A percentile compares a stretch with the other conserved stretches of the same genome.
phyloP scores from a whole-genome alignment of 148 eudicot genomes.

The Fagopyrum tataricum region DNA sequence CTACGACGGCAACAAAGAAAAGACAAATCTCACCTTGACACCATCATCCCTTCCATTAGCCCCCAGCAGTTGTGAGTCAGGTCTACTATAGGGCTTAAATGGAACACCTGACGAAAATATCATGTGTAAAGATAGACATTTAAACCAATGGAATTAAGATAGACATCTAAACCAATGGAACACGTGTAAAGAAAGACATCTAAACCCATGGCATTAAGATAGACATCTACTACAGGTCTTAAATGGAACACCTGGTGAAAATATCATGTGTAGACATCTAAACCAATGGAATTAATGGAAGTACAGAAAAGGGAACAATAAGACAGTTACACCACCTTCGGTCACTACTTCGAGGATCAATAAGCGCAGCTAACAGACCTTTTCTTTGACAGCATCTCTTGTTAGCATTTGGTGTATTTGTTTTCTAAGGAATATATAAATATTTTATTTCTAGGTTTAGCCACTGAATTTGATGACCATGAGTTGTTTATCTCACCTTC shows the following conservation, averaged over 20 bases:
- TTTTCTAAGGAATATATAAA: background rate
- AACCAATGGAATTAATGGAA: background rate
- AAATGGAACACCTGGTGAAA: too few species aligned
- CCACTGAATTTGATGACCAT: background rate
- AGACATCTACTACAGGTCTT: too few species aligned
- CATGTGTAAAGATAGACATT: background rate
- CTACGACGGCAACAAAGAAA: background rate
- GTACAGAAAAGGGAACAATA: background rate
- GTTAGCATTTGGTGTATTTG: background rate
- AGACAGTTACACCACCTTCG: background rate
- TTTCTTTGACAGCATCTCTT: background rate
- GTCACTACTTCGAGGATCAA: background rate
- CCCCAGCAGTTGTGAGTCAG: conserved; percentile 76
- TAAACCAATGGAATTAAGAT: background rate
- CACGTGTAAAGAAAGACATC: background rate
- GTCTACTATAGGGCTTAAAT: conserved; percentile 64
- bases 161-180: conserved; percentile 28
- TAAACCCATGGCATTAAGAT: too few species aligned
- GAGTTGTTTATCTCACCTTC: background rate
- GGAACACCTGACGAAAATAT: conserved; percentile 20
- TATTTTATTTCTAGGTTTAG: background rate
- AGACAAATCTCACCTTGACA: conserved; percentile 52
- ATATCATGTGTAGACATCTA: background rate
- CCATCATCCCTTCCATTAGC: conserved; percentile 98
- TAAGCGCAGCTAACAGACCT: background rate